A percentile compares a stretch with the other conserved stretches of the same genome.
Conservation (phyloP, 768 basidiomycete genomes). For the Kwoniella pini region DNA sequence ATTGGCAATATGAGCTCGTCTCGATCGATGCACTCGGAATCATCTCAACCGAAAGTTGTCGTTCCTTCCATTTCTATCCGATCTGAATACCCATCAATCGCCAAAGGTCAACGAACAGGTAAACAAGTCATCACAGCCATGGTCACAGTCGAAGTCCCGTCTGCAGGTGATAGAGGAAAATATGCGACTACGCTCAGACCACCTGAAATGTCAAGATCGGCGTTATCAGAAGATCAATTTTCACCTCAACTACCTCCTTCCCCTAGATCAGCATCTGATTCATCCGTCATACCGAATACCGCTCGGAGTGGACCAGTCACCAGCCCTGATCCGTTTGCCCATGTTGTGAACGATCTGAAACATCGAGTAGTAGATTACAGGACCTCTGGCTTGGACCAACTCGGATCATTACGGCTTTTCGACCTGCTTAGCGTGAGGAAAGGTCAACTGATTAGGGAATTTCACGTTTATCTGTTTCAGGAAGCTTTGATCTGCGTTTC, state of each 20-base stretch:
- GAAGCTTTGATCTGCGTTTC: conserved; percentile 98
- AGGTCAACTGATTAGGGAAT: conserved; percentile 85
- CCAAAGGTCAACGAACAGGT: conserved; percentile 59
- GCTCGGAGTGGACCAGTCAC: conserved; percentile 5
- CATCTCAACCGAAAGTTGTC: conserved; percentile 64
- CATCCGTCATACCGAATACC: conserved; percentile 5
- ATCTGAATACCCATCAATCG: conserved; percentile 82
- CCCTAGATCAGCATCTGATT: conserved; percentile 25
- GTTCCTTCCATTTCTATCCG: conserved; percentile 91
- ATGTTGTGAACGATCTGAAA: conserved; percentile 84
- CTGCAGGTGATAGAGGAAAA: conserved; percentile 37
- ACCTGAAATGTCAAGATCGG: conserved; percentile 11
- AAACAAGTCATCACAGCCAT: conserved; percentile 91
- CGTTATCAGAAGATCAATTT: conserved; percentile 13
- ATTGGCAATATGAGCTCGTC: conserved; percentile 53
- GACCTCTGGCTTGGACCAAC: conserved; percentile 75
- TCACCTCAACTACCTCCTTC: conserved; percentile 40
- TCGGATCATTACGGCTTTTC: conserved; percentile 87
- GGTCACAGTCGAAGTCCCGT: conserved; percentile 85
- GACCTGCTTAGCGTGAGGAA: conserved; percentile 86
- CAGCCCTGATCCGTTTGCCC: conserved; percentile 59
- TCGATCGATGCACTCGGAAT: conserved; percentile 5
- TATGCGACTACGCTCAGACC: conserved; percentile 34
- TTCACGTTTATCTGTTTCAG: conserved; percentile 94
- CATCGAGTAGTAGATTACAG: conserved; percentile 95